These are phyloP conservation scores for Clitoria ternatea DNA, from an alignment of 306 rosid genomes.

Conservation along the genomic window DNA sequence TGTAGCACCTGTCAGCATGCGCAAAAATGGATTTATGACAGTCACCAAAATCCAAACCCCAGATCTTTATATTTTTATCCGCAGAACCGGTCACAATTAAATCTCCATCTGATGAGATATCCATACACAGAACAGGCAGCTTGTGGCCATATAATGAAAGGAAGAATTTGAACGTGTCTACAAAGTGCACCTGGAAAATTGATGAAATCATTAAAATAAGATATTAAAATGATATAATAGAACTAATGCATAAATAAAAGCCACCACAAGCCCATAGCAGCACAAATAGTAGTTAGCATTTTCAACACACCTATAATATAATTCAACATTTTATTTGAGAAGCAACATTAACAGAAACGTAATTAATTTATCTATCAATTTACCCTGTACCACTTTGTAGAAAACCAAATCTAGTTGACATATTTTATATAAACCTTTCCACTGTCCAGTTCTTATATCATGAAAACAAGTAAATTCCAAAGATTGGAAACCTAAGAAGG, in stretches of 20 bases:
- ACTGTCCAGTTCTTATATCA: neutral
- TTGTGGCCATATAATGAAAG: constrained; percentile 88
- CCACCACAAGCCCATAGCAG: neutral
- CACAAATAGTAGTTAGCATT: neutral
- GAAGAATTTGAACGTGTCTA: constrained; percentile 74
- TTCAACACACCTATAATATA: neutral
- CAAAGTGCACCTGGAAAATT: constrained; percentile 65
- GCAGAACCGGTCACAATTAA: constrained; percentile 91
- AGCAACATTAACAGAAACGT: neutral
- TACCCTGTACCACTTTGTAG: neutral
- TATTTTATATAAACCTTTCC: neutral
- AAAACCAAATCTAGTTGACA: neutral
- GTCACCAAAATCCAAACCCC: constrained; percentile 99
- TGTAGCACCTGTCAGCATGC: constrained; percentile 76
- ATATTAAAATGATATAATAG: neutral
- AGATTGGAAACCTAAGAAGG: neutral
- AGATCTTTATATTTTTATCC: constrained; percentile 90
- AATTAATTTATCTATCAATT: neutral
- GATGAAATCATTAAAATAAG: constrained; percentile 17
- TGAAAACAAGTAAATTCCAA: neutral
- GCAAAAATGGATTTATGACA: constrained; percentile 93
- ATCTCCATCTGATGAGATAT: constrained; percentile 92
- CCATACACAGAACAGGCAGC: constrained; percentile 95
- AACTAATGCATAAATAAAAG: constrained; percentile 5
- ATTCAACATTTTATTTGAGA: neutral